A percentile compares a stretch with the other conserved stretches of the same genome.
Conservation (phyloP, 2,329 filamentous ascomycete genomes). For the Trichoderma sp. region DNA sequence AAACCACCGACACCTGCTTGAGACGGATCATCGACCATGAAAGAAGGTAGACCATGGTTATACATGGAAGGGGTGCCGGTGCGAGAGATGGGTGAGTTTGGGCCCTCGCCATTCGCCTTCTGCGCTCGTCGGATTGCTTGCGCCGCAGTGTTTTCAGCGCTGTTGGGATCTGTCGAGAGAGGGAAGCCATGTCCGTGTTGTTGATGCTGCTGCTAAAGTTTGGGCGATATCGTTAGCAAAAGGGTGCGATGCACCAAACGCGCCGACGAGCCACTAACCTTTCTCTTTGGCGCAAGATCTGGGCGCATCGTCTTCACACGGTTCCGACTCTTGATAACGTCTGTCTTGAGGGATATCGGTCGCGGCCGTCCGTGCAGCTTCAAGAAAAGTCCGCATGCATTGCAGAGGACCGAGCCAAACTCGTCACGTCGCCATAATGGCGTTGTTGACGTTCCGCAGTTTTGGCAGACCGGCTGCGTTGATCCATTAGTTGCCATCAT, state of each 20-base stretch:
- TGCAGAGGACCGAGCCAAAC: slow-evolving; percentile 92
- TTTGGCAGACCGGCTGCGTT: slow-evolving; percentile 92
- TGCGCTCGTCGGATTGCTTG: slow-evolving; percentile 63
- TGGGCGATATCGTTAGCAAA: slow-evolving; percentile 9
- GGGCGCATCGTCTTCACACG: slow-evolving; percentile 86
- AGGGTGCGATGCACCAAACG: neutral
- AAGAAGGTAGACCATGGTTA: slow-evolving; percentile 75
- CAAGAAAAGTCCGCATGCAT: slow-evolving; percentile 95
- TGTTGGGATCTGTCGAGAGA: slow-evolving; percentile 56
- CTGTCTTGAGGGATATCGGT: slow-evolving; percentile 95
- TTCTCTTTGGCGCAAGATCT: slow-evolving; percentile 79
- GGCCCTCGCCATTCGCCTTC: slow-evolving; percentile 76
- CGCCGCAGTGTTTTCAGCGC: slow-evolving; percentile 62
- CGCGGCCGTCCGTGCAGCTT: slow-evolving; percentile 93
- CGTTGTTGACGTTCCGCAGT: slow-evolving; percentile 93
- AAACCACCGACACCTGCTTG: slow-evolving; percentile 53
- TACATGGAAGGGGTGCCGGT: slow-evolving; percentile 78
- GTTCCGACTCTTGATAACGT: slow-evolving; percentile 99
- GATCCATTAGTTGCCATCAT: slow-evolving; percentile 63
- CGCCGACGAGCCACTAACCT: slow-evolving; percentile 58
- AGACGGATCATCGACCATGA: slow-evolving; percentile 75
- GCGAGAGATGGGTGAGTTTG: slow-evolving; percentile 77
- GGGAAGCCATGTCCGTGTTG: slow-evolving; percentile 48
- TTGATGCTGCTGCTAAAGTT: slow-evolving; percentile 39
- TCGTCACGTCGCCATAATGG: slow-evolving; percentile 98